These are phyloP conservation scores for Calocybe gangraenosa DNA, from an alignment of 768 basidiomycete species.

Conservation along the genomic window DNA sequence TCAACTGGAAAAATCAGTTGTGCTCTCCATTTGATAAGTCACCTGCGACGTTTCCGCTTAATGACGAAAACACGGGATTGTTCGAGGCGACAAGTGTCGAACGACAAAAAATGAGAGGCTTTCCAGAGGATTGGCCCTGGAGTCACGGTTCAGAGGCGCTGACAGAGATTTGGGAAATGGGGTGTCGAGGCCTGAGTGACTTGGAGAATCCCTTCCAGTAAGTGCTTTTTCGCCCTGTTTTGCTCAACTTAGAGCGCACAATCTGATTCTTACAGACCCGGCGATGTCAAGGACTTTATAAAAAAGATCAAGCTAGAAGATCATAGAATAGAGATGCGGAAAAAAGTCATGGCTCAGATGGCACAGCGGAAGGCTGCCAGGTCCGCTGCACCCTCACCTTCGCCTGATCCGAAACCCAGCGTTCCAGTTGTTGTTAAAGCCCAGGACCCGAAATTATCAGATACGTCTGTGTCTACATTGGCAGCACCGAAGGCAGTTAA, in stretches of 20 bases:
- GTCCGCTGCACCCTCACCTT: conserved; percentile 15
- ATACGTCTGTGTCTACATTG: conserved; percentile 19
- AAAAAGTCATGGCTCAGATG: conserved; percentile 30
- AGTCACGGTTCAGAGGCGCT: conserved; percentile 63
- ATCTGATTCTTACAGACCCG: conserved; percentile 42
- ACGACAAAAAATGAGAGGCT: conserved; percentile 52
- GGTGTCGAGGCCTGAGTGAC: conserved; percentile 61
- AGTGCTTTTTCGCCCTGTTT: conserved; percentile 19
- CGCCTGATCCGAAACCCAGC: conserved; percentile 14
- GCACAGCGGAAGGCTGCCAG: conserved; percentile 24
- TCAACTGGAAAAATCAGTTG: conserved; percentile 82
- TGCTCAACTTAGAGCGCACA: too few species aligned
- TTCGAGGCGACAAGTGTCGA: conserved; percentile 55
- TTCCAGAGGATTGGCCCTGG: conserved; percentile 61
- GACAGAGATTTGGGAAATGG: conserved; percentile 83
- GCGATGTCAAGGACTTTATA: conserved; percentile 71
- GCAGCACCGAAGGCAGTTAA: conserved; percentile 27
- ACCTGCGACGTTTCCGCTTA: conserved; percentile 49
- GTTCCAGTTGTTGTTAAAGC: conserved; percentile 7
- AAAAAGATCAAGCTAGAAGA: conserved; percentile 70
- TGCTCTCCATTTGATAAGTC: conserved; percentile 79
- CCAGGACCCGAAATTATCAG: conserved; percentile 15
- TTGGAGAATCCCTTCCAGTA: conserved; percentile 66
- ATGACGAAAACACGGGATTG: conserved; percentile 48
- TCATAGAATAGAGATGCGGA: conserved; percentile 51